phyloP scores from a whole-genome alignment of 345 rosid genomes.

The Eucalyptus polyanthemos region DNA sequence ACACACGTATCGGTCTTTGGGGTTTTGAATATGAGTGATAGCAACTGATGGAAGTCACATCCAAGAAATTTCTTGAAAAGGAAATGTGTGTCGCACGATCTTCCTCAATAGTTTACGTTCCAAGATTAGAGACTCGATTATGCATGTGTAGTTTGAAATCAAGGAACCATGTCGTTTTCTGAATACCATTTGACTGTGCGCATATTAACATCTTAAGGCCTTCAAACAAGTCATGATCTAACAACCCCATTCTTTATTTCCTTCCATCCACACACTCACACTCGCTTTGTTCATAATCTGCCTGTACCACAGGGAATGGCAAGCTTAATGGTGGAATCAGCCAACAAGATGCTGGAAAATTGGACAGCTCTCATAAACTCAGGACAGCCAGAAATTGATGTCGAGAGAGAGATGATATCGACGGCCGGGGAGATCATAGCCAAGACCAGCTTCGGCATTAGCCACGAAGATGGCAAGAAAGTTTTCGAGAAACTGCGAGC shows the following conservation, averaged over 20 bases:
- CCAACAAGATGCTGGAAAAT: conserved; percentile 52
- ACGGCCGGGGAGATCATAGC: conserved; percentile 87
- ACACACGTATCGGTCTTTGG: background rate
- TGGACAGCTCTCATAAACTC: conserved; percentile 43
- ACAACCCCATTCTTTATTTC: background rate
- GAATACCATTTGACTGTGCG: background rate
- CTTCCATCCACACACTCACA: background rate
- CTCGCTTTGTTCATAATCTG: background rate
- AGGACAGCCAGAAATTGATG: conserved; percentile 45
- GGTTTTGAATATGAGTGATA: background rate
- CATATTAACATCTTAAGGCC: background rate
- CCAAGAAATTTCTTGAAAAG: background rate
- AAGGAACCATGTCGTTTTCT: no score
- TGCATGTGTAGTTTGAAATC: no score
- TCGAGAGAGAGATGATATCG: conserved; percentile 52
- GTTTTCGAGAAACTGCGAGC: conserved; percentile 60
- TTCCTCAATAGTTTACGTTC: background rate
- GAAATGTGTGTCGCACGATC: background rate
- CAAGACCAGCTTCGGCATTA: conserved; percentile 73
- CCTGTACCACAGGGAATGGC: conserved; percentile 46
- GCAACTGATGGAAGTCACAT: background rate
- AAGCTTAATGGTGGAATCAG: conserved; percentile 73
- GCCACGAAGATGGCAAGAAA: conserved; percentile 32
- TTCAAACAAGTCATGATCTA: background rate
- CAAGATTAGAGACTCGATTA: no score